Evolutionary conservation across 2,329 filamentous ascomycete genomes (phyloP), one percentile per base, ranked within the genome.

Genomic region (Penicillium paneum): DNA sequence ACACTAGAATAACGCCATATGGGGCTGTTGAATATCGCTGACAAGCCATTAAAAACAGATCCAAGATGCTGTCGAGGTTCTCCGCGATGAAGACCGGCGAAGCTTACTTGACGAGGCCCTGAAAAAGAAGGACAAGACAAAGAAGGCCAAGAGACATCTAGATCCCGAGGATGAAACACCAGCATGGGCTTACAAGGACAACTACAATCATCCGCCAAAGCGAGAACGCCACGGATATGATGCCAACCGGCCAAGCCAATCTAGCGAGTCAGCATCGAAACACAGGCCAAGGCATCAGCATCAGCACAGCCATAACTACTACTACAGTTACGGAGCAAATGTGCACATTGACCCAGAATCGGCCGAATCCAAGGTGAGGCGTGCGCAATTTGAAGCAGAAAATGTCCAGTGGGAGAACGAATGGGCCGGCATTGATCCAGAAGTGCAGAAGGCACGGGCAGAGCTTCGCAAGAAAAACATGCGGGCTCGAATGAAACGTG

Each of bases 11-110:
- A 1, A 34, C 2, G 13, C 6, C 6, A 17, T 40, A 17, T 11
- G 5, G 3, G 8, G 13, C 7, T 32, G 12, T 10, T 34, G 29
- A 44, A 26, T 3, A 36, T 38, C 1, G n/a, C 46, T 54, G 10
- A 54, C 31, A 28, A 21, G 11, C 5, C 8, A 28, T n/a, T 24
- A 1, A 3, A 10, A 46, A 49, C 55, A 73, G 71, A 67, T 72
- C 31, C 62, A 66, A 36, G 54, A 71, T 55, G 71, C 71, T 10
- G 57, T 67, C 32, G 69, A 73, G n/a, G 55, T 61, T 8, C 71
- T 74, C 31, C 69, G 69, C 17, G 69, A 74, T 29, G 54, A 64
- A 11, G 19, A 29, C 21, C 58, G 61, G 7, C 67, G 67, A 10
- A 17, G 28, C 21, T 35, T 54, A 17, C 65, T 71, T 21, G 39